phyloP scores from a whole-genome alignment of 2,329 filamentous ascomycete genomes.

The Diaporthe velutina region DNA sequence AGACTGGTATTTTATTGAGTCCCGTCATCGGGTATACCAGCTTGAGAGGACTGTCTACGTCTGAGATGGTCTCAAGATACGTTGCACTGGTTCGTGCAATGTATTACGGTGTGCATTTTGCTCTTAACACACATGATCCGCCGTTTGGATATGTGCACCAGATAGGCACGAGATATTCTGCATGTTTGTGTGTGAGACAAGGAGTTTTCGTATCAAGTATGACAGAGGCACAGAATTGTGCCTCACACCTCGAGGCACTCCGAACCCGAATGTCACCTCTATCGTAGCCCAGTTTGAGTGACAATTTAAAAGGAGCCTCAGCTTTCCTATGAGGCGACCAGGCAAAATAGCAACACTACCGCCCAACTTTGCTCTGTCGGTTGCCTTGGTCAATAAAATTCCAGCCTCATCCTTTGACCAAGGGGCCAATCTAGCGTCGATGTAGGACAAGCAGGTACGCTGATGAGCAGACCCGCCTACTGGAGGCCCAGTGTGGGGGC shows the following conservation, averaged over 20 bases:
- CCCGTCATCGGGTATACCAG: too few species aligned
- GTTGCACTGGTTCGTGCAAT: neutral
- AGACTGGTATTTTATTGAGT: neutral
- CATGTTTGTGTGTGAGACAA: neutral
- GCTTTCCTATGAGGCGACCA: neutral
- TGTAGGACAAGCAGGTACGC: neutral
- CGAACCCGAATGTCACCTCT: too few species aligned
- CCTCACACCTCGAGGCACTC: neutral
- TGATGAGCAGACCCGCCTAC: neutral
- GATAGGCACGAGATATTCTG: neutral
- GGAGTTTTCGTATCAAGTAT: too few species aligned
- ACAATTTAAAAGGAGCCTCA: neutral
- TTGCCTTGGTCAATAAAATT: neutral
- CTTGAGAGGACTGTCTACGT: neutral
- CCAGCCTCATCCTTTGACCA: neutral
- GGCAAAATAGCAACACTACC: neutral
- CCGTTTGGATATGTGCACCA: neutral
- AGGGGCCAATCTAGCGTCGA: neutral
- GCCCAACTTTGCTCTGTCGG: neutral
- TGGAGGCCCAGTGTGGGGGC: neutral
- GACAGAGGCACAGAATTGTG: too few species aligned
- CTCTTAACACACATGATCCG: neutral
- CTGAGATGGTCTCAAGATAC: neutral
- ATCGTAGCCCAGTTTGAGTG: too few species aligned
- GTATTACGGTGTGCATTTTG: neutral